phyloP scores from a whole-genome alignment of 1,139 yeast species.

The Suhomyces atakaporum region DNA sequence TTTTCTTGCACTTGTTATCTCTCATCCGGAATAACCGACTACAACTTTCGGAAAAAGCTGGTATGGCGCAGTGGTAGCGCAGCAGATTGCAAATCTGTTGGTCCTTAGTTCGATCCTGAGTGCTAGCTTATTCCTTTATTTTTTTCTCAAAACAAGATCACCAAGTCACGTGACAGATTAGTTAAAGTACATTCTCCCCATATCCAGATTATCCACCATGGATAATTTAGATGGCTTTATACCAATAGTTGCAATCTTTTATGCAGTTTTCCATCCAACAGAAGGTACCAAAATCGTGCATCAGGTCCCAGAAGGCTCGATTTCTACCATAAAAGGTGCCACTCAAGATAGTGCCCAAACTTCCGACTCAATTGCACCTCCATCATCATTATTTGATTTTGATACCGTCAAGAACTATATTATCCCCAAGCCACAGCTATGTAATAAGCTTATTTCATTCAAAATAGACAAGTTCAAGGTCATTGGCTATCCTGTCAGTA shows the following conservation, averaged over 20 bases:
- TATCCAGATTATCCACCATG: slow-evolving; percentile 24
- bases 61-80: slow-evolving; percentile 60
- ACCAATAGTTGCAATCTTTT: slow-evolving; percentile 84
- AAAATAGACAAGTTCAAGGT: slow-evolving; percentile 71
- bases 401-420: slow-evolving; percentile 86
- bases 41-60: slow-evolving; percentile 27
- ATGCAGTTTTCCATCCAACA: slow-evolving; percentile 90
- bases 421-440: slow-evolving; percentile 89
- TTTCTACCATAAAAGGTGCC: slow-evolving; percentile 33
- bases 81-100: slow-evolving; percentile 59
- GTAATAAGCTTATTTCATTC: slow-evolving; percentile 77
- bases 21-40: too few species aligned
- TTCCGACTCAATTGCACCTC: slow-evolving; percentile 2
- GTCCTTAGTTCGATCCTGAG: slow-evolving; percentile 56
- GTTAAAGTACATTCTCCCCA: not conserved
- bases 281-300: slow-evolving; percentile 94
- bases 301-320: slow-evolving; percentile 77
- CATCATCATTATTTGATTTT: slow-evolving; percentile 63
- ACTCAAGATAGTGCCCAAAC: slow-evolving; percentile 17
- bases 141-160: slow-evolving; percentile 1
- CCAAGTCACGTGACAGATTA: slow-evolving; percentile 6
- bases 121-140: slow-evolving; percentile 37
- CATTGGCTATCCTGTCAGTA: slow-evolving; percentile 89
- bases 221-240: slow-evolving; percentile 62
- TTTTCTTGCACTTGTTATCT: too few species aligned